Evolutionary conservation across 768 basidiomycete genomes (phyloP).

Genomic region (Boletus edulis): DNA sequence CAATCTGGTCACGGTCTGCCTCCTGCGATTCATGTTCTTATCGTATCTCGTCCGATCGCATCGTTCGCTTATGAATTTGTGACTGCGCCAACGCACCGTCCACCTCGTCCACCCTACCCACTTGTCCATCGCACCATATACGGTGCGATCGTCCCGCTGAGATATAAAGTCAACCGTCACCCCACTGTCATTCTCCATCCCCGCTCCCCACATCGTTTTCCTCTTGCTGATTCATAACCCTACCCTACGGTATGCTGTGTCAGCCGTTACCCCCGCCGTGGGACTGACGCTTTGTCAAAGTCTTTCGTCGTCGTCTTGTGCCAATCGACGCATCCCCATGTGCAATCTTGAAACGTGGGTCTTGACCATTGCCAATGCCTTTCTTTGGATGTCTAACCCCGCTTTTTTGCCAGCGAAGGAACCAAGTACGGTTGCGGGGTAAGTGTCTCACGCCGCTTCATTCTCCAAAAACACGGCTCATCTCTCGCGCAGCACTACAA

Average conservation of each 20-base stretch:
- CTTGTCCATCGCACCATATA: constrained; percentile 11
- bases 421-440: constrained; percentile 71
- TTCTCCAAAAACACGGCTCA: background rate
- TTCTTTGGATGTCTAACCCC: constrained; percentile 26
- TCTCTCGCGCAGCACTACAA: constrained; percentile 57
- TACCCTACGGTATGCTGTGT: constrained; percentile 17
- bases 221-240: constrained; percentile 2
- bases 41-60: constrained; percentile 33
- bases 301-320: constrained; percentile 7
- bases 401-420: constrained; percentile 55
- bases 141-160: constrained; percentile 8
- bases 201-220: constrained; percentile 10
- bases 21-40: constrained; percentile 19
- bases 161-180: constrained; percentile 33
- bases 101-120: constrained; percentile 18
- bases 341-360: constrained; percentile 57
- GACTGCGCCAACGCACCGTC: constrained; percentile 18
- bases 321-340: constrained; percentile 34
- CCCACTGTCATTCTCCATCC: constrained; percentile 10
- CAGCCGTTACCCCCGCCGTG: background rate
- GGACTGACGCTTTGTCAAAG: constrained; percentile 4
- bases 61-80: constrained; percentile 31
- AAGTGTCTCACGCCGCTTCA: constrained; percentile 28
- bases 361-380: constrained; percentile 14
- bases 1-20: background rate